Base-by-base conservation (phyloP, 139 green algal species). In the Coccomyxa sp. region DNA sequence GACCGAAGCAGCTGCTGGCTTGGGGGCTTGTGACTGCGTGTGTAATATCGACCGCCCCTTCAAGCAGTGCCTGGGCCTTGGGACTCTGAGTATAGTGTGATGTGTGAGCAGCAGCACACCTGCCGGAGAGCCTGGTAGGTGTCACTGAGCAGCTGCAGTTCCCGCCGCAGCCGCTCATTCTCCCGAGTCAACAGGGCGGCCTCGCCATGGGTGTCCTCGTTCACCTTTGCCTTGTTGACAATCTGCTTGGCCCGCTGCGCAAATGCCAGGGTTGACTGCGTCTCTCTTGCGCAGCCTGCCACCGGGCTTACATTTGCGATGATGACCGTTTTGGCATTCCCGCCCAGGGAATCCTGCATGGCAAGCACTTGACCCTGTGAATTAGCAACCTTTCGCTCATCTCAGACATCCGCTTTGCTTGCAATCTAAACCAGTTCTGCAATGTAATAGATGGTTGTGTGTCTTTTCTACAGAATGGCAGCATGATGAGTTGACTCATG, bases 261-360 rank as follows among this genome's bases (percentile, higher is more conserved):
- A 88, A 92, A 94, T 18, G 51, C 59, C 77, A 94, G 91, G 0
- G 89, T 93, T 74, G 51, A 85, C 13, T 89, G 63, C 0, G 90
- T 94, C 85, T 94, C 90, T 0, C 77, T 30, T 1, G 83, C 57
- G 30, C 84, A 84, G 67, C 77, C 63, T 25, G 83, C 79, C 10
- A 88, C 85, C 0, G 91, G 90, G 16, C 80, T 85, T 1, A 95
- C 81, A 30, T 89, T 91, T 25, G 91, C 91, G 31, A 96, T 86
- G 82, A 96, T 85, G 0, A 91, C 86, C 11, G 95, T 97, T 86
- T 97, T 97, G 28, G 93, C 90, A 83, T 98, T 98, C 79, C 94
- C 94, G 10, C 95, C 93, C 51, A 98, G 89, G 0, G 94, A 96
- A 31, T 96, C 93, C 92, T 98, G 88, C 83, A 91, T 27, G n/a